Conservation (phyloP, 1,139 yeast genomes). For the Debaryomyces robertsiae region DNA sequence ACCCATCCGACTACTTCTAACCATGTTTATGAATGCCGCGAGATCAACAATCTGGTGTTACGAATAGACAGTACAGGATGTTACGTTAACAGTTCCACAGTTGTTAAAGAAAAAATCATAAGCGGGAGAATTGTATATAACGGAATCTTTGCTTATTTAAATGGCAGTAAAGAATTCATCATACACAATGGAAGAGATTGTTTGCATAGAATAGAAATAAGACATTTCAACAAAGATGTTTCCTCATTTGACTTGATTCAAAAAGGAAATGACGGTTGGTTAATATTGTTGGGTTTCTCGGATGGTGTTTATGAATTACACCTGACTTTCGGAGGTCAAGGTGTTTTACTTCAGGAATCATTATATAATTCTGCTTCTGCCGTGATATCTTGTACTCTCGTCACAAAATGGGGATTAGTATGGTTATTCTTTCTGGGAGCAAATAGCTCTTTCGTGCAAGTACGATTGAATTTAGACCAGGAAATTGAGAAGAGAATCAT, state of each 20-base stretch:
- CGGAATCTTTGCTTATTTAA: conserved; percentile 2
- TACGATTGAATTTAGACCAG: conserved; percentile 13
- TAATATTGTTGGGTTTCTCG: conserved; percentile 19
- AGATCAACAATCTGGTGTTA: background rate
- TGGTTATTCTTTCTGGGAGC: conserved; percentile 21
- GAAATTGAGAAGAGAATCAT: conserved; percentile 7
- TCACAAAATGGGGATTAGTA: background rate
- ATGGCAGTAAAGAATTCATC: background rate
- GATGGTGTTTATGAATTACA: conserved; percentile 18
- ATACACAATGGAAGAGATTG: background rate
- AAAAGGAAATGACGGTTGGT: conserved; percentile 11
- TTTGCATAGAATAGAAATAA: background rate
- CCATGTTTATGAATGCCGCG: background rate
- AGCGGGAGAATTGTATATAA: background rate
- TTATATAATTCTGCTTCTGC: conserved; percentile 1
- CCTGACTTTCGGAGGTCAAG: conserved; percentile 9
- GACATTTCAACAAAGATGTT: background rate
- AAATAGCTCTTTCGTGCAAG: conserved; percentile 19
- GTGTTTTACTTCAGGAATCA: conserved; percentile 12
- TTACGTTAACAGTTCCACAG: background rate
- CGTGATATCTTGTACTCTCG: conserved; percentile 9
- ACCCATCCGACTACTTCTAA: background rate
- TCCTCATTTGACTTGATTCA: conserved; percentile 17
- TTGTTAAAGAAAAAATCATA: background rate
- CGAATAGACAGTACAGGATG: background rate